A percentile compares a stretch with the other conserved stretches of the same genome.
These are phyloP conservation scores for Curvularia hawaiiensis DNA, from an alignment of 2,329 filamentous ascomycete genomes.

Conservation along the genomic window DNA sequence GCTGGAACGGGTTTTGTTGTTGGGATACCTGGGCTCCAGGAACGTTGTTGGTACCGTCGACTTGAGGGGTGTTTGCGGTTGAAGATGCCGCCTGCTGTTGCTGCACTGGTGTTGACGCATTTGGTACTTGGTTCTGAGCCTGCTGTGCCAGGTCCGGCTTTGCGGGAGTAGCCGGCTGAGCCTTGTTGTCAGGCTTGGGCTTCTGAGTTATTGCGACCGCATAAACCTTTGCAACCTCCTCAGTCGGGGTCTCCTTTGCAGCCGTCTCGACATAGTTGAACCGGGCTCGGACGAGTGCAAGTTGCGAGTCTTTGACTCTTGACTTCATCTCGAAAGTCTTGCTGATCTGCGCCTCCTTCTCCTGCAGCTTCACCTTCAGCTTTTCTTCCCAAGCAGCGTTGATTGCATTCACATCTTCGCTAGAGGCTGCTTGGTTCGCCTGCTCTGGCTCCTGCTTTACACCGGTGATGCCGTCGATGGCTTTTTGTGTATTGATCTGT, in stretches of 20 bases:
- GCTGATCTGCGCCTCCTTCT: conserved; percentile 59
- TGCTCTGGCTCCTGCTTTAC: conserved; percentile 22
- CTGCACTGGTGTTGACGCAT: conserved; percentile 15
- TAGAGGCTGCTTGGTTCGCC: conserved; percentile 18
- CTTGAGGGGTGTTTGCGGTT: conserved; percentile 14
- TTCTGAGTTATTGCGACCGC: conserved; percentile 76
- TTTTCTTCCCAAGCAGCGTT: conserved; percentile 47
- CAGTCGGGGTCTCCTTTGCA: conserved; percentile 81
- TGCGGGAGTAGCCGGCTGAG: conserved; percentile 27
- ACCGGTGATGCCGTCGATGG: conserved; percentile 12
- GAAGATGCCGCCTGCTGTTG: conserved; percentile 18
- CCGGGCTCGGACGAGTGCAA: conserved; percentile 69
- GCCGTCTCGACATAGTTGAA: conserved; percentile 79
- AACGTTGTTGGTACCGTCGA: conserved; percentile 18
- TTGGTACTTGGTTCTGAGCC: neutral
- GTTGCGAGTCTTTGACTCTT: conserved; percentile 72
- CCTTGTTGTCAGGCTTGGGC: conserved; percentile 51
- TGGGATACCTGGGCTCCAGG: conserved; percentile 17
- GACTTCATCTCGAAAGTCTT: conserved; percentile 66
- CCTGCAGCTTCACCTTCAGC: conserved; percentile 42
- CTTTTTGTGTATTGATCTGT: conserved; percentile 19
- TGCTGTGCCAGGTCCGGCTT: conserved; percentile 14
- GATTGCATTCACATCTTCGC: conserved; percentile 24
- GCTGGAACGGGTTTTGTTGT: conserved; percentile 22
- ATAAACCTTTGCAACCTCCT: conserved; percentile 83